Base-by-base conservation (phyloP, 2,329 filamentous ascomycete species). In the Fusarium poae region DNA sequence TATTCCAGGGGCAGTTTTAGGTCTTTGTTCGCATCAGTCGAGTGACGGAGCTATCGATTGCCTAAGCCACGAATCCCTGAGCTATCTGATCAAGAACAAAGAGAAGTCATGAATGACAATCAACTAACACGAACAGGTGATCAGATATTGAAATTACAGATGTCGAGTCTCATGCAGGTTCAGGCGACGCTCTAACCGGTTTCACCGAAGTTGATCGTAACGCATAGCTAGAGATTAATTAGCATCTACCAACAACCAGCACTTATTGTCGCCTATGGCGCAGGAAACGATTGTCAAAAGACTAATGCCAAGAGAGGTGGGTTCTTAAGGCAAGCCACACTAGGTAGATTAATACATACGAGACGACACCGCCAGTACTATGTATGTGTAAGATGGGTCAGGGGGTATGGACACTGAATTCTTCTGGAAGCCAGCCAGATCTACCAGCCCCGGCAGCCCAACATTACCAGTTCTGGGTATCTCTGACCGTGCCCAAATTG, bases 261-360 rank as follows among this genome's bases (percentile, higher is more conserved):
- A 49, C 57, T 30, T 67, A 45, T 60, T 46, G 50, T 60, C 63
- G 43, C 42, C 46, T 56, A 53, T 63, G 57, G 59, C 59, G 67
- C 54, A 61, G 58, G 49, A 71, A 58, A 68, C 65, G 44, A 55
- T 65, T 44, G 25, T 39, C 45, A 49, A 49, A 15, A 56, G 56
- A 68, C 49, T 39, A 52, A 54, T 63, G 71, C 48, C 67, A 71
- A 68, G 67, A 52, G 54, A 54, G 44, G 68, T 62, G 63, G 57
- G 37, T 68, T 55, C 56, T 71, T 69, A 66, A 75, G 73, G 72
- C 71, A 74, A 75, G 73, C 73, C 68, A 73, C 70, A 67, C 49
- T 62, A 66, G 34, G 32, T 37, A n/a, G 23, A 25, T 15, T 25
- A n/a, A n/a, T n/a, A 50, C 51, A 27, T 27, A 50, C 51, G 35